Evolutionary conservation across 345 rosid genomes (phyloP).

Genomic region (Rhodomyrtus tomentosa): DNA sequence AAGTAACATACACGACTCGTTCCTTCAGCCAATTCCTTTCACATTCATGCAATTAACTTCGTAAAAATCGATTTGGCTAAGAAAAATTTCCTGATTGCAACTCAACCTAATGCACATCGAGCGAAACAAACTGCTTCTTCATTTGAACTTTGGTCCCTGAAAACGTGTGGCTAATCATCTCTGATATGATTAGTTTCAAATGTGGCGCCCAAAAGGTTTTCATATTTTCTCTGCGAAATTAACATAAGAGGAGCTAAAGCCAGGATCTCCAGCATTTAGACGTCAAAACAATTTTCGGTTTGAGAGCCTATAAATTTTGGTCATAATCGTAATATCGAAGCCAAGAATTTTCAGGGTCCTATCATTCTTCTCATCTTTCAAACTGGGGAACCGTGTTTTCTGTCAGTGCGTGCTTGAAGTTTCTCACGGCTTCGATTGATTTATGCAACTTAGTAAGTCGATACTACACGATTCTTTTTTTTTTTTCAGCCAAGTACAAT

Average conservation of each 20-base stretch:
- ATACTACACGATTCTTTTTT: neutral
- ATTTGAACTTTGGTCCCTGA: neutral
- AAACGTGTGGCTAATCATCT: neutral
- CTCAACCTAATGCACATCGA: neutral
- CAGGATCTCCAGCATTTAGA: neutral
- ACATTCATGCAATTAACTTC: neutral
- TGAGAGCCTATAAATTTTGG: neutral
- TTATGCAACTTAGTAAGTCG: neutral
- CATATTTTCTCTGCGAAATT: neutral
- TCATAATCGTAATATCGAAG: neutral
- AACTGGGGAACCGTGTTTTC: neutral
- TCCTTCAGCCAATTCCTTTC: neutral
- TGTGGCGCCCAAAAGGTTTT: neutral
- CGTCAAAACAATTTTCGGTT: neutral
- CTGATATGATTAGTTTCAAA: neutral
- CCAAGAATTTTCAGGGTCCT: neutral
- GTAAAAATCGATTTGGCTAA: neutral
- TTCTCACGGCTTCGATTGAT: neutral
- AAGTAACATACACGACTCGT: neutral
- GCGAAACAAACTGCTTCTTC: neutral
- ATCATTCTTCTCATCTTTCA: neutral
- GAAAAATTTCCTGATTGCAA: neutral
- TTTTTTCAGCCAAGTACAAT: neutral
- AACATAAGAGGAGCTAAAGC: neutral
- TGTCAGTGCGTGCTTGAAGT: neutral